phyloP scores from a whole-genome alignment of 129 eudicot genomes.

The Dittrichia graveolens region DNA sequence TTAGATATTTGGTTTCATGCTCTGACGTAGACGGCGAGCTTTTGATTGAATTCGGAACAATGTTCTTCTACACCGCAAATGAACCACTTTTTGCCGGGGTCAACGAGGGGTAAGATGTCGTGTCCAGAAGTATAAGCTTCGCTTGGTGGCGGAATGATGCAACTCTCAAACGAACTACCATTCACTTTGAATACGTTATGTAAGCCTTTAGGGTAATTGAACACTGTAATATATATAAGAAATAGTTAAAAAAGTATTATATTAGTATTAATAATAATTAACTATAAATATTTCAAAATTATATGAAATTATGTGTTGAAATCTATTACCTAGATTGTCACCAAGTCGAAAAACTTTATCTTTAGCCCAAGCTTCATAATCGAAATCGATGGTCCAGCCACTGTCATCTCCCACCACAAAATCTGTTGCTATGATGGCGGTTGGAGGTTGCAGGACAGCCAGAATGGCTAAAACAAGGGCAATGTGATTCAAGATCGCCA shows the following conservation, averaged over 20 bases:
- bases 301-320: neutral
- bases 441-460: constrained; percentile 20
- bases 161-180: constrained; percentile 18
- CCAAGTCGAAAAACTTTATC: constrained; percentile 29
- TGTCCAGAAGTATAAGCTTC: constrained; percentile 31
- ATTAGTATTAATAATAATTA: neutral
- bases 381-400: constrained; percentile 30
- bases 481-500: constrained; percentile 16
- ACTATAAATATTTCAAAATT: neutral
- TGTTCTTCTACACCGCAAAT: constrained; percentile 40
- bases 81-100: constrained; percentile 36
- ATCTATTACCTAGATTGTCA: constrained; percentile 26
- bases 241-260: too few relatives aligned
- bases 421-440: constrained; percentile 23
- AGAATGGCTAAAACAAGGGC: constrained; percentile 1
- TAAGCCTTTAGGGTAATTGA: constrained; percentile 36
- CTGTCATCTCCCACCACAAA: constrained; percentile 32
- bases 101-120: constrained; percentile 28
- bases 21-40: constrained; percentile 38
- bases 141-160: constrained; percentile 37
- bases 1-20: constrained; percentile 1
- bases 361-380: constrained; percentile 39
- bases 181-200: constrained; percentile 48
- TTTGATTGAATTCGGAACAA: constrained; percentile 34
- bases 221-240: constrained; percentile 30